Conservation (phyloP, 1,284 basidiomycete species). For the Rhodotorula sp. region DNA sequence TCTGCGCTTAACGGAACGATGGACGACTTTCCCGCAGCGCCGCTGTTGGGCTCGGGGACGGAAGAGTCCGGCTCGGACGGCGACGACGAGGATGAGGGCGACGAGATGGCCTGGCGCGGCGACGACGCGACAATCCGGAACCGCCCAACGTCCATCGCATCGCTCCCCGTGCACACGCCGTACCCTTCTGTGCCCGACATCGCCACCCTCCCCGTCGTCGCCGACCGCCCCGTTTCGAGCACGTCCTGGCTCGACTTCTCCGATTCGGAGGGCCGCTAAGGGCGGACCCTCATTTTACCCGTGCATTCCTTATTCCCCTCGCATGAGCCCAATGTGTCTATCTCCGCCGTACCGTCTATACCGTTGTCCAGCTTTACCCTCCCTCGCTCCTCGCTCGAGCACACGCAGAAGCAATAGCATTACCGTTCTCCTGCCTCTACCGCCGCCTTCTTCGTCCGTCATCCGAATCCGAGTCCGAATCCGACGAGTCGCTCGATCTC, state of each 20-base stretch:
- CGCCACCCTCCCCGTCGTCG: not conserved
- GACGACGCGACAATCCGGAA: not conserved
- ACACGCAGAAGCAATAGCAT: not conserved
- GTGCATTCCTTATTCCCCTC: not conserved
- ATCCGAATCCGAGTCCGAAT: not conserved
- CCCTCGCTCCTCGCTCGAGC: not conserved
- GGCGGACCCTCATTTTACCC: too few relatives aligned
- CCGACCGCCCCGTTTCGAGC: not conserved
- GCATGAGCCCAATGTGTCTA: not conserved
- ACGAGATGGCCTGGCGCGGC: not conserved
- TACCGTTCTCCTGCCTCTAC: not conserved
- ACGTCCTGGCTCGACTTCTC: slow-evolving; percentile 3
- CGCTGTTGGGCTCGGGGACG: not conserved
- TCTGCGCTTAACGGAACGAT: slow-evolving; percentile 1
- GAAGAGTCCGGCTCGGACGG: slow-evolving; percentile 2
- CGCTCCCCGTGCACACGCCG: not conserved
- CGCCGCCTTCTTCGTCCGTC: not conserved
- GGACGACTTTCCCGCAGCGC: slow-evolving; percentile 18
- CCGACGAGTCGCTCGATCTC: not conserved
- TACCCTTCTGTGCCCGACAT: not conserved
- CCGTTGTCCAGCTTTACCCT: not conserved
- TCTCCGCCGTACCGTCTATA: not conserved
- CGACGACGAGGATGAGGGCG: slow-evolving; percentile 12
- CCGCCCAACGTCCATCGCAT: not conserved
- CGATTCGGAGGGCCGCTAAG: not conserved